Conservation (phyloP, 345 rosid genomes). For the Excoecaria cochinchinensis region DNA sequence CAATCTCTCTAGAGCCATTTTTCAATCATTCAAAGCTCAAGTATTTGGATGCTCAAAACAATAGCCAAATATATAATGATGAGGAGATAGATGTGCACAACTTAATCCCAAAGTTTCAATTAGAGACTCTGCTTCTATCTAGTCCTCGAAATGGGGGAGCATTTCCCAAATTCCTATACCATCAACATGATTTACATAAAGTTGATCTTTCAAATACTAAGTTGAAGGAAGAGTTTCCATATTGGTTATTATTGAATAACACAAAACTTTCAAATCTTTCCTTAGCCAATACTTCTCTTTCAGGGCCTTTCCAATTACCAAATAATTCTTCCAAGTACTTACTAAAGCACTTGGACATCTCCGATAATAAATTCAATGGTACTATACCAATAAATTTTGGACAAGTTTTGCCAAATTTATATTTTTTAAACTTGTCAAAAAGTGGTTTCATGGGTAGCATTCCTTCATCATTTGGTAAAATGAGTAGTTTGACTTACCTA, state of each 20-base stretch:
- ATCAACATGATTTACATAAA: not conserved
- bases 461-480: not conserved
- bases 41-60: not conserved
- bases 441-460: not conserved
- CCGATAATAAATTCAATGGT: not conserved
- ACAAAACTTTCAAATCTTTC: not conserved
- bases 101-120: not conserved
- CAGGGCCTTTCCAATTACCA: not conserved
- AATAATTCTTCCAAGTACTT: not conserved
- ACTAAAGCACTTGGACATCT: not conserved
- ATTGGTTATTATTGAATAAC: slow-evolving; percentile 9
- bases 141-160: not conserved
- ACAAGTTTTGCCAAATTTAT: not conserved
- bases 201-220: not conserved
- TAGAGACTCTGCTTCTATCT: not conserved
- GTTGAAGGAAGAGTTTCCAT: not conserved
- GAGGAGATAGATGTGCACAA: not conserved
- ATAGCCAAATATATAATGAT: not conserved
- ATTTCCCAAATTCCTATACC: slow-evolving; percentile 7
- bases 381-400: not conserved
- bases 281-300: not conserved
- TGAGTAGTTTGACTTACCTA: not conserved
- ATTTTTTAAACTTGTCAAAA: not conserved
- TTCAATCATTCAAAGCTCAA: slow-evolving; percentile 6
- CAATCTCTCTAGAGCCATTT: slow-evolving; percentile 6